Percentiles rank a stretch among this genome's conserved stretches.
phyloP scores from a whole-genome alignment of 2,329 filamentous ascomycete genomes.

The Cladosporium oxysporum region DNA sequence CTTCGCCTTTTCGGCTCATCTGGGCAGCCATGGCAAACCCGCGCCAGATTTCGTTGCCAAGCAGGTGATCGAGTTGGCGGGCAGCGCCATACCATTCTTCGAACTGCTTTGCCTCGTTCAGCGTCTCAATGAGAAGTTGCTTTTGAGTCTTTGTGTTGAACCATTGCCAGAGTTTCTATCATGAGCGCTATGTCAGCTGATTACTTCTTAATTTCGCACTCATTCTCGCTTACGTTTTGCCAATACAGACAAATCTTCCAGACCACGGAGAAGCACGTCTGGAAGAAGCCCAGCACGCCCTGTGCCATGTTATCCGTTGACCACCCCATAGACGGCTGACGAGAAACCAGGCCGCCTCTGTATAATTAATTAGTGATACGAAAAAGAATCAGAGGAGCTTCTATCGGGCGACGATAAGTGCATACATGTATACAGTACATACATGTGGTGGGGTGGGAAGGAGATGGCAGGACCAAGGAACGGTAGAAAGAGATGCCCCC shows the following conservation, averaged over 20 bases:
- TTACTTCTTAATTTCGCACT: neutral
- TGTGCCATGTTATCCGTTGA: constrained; percentile 8
- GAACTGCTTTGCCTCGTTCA: constrained; percentile 46
- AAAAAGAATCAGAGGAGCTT: neutral
- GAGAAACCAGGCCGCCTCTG: neutral
- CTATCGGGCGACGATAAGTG: neutral
- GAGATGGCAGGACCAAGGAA: neutral
- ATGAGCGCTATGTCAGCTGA: neutral
- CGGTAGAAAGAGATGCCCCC: neutral
- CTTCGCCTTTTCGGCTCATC: constrained; percentile 56
- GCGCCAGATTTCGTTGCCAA: constrained; percentile 83
- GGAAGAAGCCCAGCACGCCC: constrained; percentile 17
- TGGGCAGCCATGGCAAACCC: constrained; percentile 59
- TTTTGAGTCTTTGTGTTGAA: constrained; percentile 16
- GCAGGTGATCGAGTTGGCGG: constrained; percentile 60
- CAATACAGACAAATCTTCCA: constrained; percentile 6
- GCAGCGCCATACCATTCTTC: constrained; percentile 89
- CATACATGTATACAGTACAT: neutral
- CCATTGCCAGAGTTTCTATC: constrained; percentile 19
- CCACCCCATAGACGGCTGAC: constrained; percentile 9
- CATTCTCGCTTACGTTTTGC: neutral
- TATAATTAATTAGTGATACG: neutral
- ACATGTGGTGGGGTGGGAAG: neutral
- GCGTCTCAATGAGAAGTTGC: constrained; percentile 25
- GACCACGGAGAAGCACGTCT: constrained; percentile 1